Evolutionary conservation across 371 early-diverging fungal genomes (phyloP).

Genomic region (Dichotomocladium elegans): DNA sequence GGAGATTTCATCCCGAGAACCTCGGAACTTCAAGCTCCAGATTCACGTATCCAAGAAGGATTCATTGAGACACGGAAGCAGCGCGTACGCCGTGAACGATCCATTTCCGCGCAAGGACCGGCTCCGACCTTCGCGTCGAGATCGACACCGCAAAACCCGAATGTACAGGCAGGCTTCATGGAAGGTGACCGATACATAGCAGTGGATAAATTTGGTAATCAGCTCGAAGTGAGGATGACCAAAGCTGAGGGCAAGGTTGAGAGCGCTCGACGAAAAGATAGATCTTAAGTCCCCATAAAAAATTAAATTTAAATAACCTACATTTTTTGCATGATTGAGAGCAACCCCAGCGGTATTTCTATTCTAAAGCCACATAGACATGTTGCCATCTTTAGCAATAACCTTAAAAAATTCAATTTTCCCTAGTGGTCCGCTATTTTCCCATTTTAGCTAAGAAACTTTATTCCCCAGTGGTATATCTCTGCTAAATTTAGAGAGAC

Average conservation of each 20-base stretch:
- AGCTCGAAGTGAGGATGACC: conserved; percentile 43
- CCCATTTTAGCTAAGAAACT: too few species aligned
- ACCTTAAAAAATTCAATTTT: too few species aligned
- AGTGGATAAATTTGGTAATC: conserved; percentile 39
- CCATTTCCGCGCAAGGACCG: conserved; percentile 7
- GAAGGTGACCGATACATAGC: conserved; percentile 44
- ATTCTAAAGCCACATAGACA: too few species aligned
- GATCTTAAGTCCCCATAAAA: too few species aligned
- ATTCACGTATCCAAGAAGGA: conserved; percentile 36
- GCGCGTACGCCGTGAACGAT: neutral
- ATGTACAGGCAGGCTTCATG: conserved; percentile 33
- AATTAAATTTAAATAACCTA: too few species aligned
- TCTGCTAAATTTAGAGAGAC: too few species aligned
- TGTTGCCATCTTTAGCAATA: too few species aligned
- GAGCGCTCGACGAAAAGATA: neutral
- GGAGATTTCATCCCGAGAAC: conserved; percentile 39
- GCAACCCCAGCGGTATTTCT: too few species aligned
- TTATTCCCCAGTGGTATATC: too few species aligned
- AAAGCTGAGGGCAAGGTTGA: conserved; percentile 5
- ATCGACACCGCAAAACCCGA: conserved; percentile 7
- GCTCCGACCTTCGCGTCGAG: neutral
- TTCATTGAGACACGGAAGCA: conserved; percentile 34
- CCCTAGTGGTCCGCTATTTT: too few species aligned
- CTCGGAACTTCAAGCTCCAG: conserved; percentile 12
- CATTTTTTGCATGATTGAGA: too few species aligned